Percentiles rank a stretch among this genome's conserved stretches.
These are phyloP conservation scores for Miscanthus sacchariflorus DNA, from an alignment of 202 grass and related monocot species.

Conservation along the genomic window DNA sequence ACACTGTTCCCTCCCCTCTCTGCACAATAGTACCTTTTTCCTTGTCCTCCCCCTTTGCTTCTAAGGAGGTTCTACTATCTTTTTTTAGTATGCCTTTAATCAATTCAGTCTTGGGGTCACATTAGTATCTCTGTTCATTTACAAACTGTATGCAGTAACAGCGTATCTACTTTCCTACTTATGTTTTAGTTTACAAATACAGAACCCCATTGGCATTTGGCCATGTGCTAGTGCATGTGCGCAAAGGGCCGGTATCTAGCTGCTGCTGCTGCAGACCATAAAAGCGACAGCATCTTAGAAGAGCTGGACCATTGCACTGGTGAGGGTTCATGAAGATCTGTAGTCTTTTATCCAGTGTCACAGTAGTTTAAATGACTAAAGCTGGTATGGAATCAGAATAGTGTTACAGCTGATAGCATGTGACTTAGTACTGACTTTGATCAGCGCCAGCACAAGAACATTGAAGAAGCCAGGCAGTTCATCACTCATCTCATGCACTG, in stretches of 20 bases:
- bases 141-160: slow-evolving; percentile 44
- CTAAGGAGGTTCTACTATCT: slow-evolving; percentile 62
- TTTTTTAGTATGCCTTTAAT: slow-evolving; percentile 42
- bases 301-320: slow-evolving; percentile 40
- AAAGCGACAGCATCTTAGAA: slow-evolving; percentile 49
- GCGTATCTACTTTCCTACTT: slow-evolving; percentile 40
- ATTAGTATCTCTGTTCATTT: slow-evolving; percentile 34
- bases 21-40: slow-evolving; percentile 47
- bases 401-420: slow-evolving; percentile 18
- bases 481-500: slow-evolving; percentile 11
- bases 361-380: slow-evolving; percentile 17
- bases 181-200: slow-evolving; percentile 7
- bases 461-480: slow-evolving; percentile 28
- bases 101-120: slow-evolving; percentile 43
- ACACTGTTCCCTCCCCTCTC: slow-evolving; percentile 37
- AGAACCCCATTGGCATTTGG: slow-evolving; percentile 24
- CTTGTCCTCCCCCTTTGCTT: slow-evolving; percentile 62
- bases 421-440: slow-evolving; percentile 8
- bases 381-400: slow-evolving; percentile 17
- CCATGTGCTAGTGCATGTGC: slow-evolving; percentile 63
- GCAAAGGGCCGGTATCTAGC: slow-evolving; percentile 44
- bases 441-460: background rate
- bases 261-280: slow-evolving; percentile 42
- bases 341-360: slow-evolving; percentile 18
- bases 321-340: slow-evolving; percentile 40